Evolutionary conservation across 225 moss, liverwort and hornwort genomes (phyloP).

Genomic region (Marchantia paleacea): DNA sequence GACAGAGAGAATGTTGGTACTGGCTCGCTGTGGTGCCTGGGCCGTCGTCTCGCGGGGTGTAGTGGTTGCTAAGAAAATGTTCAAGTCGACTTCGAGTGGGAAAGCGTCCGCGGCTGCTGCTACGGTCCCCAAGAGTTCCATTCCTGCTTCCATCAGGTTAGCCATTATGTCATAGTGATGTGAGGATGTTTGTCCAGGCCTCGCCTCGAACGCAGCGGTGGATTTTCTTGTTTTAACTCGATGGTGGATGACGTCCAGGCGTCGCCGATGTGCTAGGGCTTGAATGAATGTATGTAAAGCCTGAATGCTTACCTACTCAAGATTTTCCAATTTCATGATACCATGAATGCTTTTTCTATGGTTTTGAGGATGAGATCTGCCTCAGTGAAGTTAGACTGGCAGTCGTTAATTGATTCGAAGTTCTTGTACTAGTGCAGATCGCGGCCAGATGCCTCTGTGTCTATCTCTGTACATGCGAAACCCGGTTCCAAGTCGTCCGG

Average conservation of each 20-base stretch:
- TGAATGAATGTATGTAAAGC: neutral
- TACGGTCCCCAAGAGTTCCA: neutral
- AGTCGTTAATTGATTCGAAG: neutral
- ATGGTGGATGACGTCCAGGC: neutral
- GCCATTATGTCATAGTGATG: neutral
- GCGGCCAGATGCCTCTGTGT: conserved; percentile 47
- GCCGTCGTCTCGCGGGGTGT: neutral
- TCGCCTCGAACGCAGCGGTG: neutral
- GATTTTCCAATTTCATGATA: neutral
- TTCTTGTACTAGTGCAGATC: conserved; percentile 23
- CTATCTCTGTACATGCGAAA: conserved; percentile 60
- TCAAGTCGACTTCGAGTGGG: conserved; percentile 17
- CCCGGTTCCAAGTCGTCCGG: conserved; percentile 59
- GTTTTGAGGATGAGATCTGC: neutral
- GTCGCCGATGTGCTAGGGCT: neutral
- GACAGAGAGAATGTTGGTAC: conserved; percentile 2
- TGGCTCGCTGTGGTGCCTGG: neutral
- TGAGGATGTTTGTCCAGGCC: neutral
- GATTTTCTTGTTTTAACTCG: neutral
- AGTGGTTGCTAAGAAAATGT: conserved; percentile 30
- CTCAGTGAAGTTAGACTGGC: neutral
- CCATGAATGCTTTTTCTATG: neutral
- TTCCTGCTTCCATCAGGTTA: conserved; percentile 44
- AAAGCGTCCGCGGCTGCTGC: neutral
- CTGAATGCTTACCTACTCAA: neutral